Percentiles rank a stretch among this genome's conserved stretches.
phyloP scores from a whole-genome alignment of 306 rosid species.

The Inga oerstediana region DNA sequence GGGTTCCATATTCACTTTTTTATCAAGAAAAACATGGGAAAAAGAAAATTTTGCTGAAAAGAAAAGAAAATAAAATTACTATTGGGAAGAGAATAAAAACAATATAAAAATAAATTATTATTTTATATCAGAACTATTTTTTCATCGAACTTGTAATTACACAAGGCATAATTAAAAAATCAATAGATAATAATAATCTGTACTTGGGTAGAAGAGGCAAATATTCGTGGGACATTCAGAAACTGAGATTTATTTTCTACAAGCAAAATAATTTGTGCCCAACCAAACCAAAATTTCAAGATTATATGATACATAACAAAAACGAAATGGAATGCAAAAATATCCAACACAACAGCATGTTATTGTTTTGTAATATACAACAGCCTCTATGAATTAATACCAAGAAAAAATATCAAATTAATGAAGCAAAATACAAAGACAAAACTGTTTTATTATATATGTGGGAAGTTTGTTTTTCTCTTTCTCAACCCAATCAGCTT shows the following conservation, averaged over 20 bases:
- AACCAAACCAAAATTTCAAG: not conserved
- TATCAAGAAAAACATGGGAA: too few relatives aligned
- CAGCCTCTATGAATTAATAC: not conserved
- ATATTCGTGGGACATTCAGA: too few relatives aligned
- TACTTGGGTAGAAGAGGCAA: not conserved
- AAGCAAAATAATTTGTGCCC: not conserved
- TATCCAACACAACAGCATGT: not conserved
- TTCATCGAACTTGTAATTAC: not conserved
- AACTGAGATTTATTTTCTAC: too few relatives aligned
- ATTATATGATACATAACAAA: not conserved
- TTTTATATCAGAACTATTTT: too few relatives aligned
- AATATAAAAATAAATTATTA: too few relatives aligned
- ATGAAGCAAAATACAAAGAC: not conserved
- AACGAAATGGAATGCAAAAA: not conserved
- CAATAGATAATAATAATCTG: not conserved
- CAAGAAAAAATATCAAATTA: not conserved
- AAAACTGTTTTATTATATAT: too few relatives aligned
- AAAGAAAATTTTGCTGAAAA: too few relatives aligned
- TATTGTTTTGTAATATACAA: not conserved
- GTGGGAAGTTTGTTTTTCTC: not conserved
- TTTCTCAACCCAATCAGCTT: not conserved
- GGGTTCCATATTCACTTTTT: too few relatives aligned
- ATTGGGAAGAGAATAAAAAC: not conserved
- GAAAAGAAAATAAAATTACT: too few relatives aligned
- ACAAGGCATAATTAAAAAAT: too few relatives aligned